phyloP scores from a whole-genome alignment of 768 basidiomycete species.

The Cantharellus cinnabarinus region DNA sequence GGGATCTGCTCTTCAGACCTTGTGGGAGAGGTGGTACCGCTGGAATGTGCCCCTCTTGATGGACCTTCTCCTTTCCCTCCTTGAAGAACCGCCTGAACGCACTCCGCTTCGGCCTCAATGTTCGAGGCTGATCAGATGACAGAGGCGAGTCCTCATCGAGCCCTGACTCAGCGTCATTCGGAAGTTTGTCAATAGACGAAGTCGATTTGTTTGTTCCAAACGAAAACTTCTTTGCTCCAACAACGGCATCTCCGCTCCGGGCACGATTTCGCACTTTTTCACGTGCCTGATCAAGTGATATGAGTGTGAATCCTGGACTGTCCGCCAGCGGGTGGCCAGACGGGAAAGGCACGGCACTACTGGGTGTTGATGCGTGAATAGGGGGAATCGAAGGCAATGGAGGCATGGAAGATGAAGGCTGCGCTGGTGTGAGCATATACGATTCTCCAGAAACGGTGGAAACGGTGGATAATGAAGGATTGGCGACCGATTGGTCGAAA shows the following conservation, averaged over 20 bases:
- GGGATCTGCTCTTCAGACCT: no score
- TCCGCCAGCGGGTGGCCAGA: neutral
- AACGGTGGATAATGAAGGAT: no score
- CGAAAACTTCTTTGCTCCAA: neutral
- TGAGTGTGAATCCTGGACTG: slow-evolving; percentile 3
- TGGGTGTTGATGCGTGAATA: neutral
- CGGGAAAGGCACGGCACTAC: no score
- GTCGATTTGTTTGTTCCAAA: neutral
- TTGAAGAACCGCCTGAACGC: neutral
- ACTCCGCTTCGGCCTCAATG: neutral
- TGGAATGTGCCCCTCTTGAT: neutral
- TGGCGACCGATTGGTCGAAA: no score
- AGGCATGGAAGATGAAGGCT: neutral
- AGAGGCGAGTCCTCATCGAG: no score
- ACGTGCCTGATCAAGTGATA: slow-evolving; percentile 6
- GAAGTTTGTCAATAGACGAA: neutral
- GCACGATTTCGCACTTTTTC: slow-evolving; percentile 2
- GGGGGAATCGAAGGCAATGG: neutral
- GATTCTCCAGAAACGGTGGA: no score
- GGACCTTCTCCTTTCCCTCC: neutral
- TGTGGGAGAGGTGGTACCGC: no score
- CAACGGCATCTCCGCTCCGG: neutral
- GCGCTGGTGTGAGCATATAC: no score
- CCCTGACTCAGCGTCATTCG: neutral
- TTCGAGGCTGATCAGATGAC: neutral